Conservation (phyloP, 225 moss, liverwort and hornwort genomes). For the Takakia lepidozioides region DNA sequence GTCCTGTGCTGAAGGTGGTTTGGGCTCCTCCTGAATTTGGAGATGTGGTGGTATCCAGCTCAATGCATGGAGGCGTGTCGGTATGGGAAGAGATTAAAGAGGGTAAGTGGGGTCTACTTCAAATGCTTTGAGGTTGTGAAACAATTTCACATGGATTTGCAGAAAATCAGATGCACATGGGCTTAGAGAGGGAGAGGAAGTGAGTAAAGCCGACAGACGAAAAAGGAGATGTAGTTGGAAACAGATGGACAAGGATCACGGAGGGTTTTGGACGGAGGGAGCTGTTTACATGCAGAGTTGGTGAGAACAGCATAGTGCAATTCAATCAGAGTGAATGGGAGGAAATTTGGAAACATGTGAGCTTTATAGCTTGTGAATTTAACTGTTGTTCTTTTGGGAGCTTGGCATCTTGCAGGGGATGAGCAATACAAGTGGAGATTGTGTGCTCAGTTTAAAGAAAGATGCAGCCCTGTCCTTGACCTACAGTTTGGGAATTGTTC, state of each 20-base stretch:
- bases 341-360: too few species aligned
- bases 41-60: slow-evolving; percentile 70
- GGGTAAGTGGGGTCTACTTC: slow-evolving; percentile 15
- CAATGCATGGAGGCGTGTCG: slow-evolving; percentile 55
- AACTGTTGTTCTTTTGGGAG: too few species aligned
- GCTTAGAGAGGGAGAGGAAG: too few species aligned
- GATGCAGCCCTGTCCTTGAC: slow-evolving; percentile 54
- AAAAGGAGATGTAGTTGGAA: too few species aligned
- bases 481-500: slow-evolving; percentile 69
- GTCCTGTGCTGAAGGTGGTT: slow-evolving; percentile 54
- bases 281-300: too few species aligned
- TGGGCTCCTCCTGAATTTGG: slow-evolving; percentile 93
- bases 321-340: too few species aligned
- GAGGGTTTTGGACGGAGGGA: too few species aligned
- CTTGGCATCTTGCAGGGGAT: slow-evolving; percentile 51
- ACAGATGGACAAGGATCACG: too few species aligned
- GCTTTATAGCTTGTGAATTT: not conserved
- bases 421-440: slow-evolving; percentile 48
- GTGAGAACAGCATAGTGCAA: too few species aligned
- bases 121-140: too few species aligned
- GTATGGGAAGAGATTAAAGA: slow-evolving; percentile 75
- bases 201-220: not conserved
- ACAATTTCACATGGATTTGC: too few species aligned
- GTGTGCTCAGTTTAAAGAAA: slow-evolving; percentile 46
- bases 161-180: too few species aligned